A percentile compares a stretch with the other conserved stretches of the same genome.
phyloP scores from a whole-genome alignment of 2,329 filamentous ascomycete genomes.

The Alternaria consortialis region DNA sequence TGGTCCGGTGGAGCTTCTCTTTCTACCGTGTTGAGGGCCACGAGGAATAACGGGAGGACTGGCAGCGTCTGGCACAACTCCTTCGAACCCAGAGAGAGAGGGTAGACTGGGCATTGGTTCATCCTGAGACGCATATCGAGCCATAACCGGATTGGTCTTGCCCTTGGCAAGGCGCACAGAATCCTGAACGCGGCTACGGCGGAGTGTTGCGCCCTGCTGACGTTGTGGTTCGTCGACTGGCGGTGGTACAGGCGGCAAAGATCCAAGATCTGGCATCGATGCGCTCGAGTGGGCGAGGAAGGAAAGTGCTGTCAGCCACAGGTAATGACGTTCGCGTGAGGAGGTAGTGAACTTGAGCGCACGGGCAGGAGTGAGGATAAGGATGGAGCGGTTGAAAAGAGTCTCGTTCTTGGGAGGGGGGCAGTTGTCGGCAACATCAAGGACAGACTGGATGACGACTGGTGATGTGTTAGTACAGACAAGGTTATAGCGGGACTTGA shows the following conservation, averaged over 20 bases:
- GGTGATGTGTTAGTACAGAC: conserved; percentile 23
- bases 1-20: conserved; percentile 88
- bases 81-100: conserved; percentile 38
- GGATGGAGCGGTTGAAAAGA: conserved; percentile 89
- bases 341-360: conserved; percentile 94
- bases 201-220: conserved; percentile 50
- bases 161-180: conserved; percentile 90
- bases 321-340: conserved; percentile 84
- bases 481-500: not conserved
- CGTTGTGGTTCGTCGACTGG: conserved; percentile 43
- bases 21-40: conserved; percentile 77
- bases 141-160: conserved; percentile 54
- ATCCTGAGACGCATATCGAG: conserved; percentile 45
- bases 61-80: conserved; percentile 68
- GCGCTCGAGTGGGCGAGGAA: conserved; percentile 93
- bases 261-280: conserved; percentile 76
- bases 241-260: conserved; percentile 53
- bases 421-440: conserved; percentile 96
- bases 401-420: conserved; percentile 75
- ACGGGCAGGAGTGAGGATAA: conserved; percentile 91
- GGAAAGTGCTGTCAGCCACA: conserved; percentile 93
- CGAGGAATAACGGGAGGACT: conserved; percentile 77
- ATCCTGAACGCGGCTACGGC: conserved; percentile 75
- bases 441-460: conserved; percentile 95
- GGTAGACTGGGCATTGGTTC: conserved; percentile 46